Conservation (phyloP, 192 early-diverging fungal species). For the Backusella tarrabulga region DNA sequence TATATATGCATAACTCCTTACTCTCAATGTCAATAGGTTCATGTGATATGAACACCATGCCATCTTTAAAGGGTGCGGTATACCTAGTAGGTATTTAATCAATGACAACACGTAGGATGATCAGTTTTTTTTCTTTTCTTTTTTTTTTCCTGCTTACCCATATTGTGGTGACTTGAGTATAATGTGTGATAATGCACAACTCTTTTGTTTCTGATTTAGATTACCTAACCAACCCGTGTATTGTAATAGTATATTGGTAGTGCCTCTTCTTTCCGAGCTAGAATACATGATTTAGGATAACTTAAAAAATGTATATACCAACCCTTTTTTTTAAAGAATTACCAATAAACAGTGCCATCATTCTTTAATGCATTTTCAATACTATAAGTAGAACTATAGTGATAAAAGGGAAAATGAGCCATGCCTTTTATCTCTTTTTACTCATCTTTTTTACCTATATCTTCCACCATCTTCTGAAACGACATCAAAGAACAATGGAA, state of each 20-base stretch:
- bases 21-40: slow-evolving; percentile 48
- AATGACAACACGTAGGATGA: too few species aligned
- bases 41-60: slow-evolving; percentile 51
- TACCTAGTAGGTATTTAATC: slow-evolving; percentile 5
- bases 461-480: slow-evolving; percentile 12
- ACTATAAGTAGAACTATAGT: slow-evolving; percentile 9
- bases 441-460: slow-evolving; percentile 7
- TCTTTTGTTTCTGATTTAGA: neutral
- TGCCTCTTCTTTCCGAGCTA: slow-evolving; percentile 30
- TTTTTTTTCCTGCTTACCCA: slow-evolving; percentile 25
- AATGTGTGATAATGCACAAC: slow-evolving; percentile 48
- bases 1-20: slow-evolving; percentile 3
- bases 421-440: neutral
- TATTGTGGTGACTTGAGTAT: slow-evolving; percentile 47
- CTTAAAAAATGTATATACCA: too few species aligned
- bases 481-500: slow-evolving; percentile 6
- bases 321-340: neutral
- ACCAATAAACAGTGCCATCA: slow-evolving; percentile 23
- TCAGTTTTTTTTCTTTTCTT: too few species aligned
- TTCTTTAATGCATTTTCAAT: slow-evolving; percentile 12
- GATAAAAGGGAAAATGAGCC: neutral
- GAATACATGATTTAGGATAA: neutral
- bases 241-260: slow-evolving; percentile 26
- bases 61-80: slow-evolving; percentile 57
- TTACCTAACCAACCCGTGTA: neutral